These are phyloP conservation scores for Russula virescens DNA, from an alignment of 768 basidiomycete genomes.

Conservation along the genomic window DNA sequence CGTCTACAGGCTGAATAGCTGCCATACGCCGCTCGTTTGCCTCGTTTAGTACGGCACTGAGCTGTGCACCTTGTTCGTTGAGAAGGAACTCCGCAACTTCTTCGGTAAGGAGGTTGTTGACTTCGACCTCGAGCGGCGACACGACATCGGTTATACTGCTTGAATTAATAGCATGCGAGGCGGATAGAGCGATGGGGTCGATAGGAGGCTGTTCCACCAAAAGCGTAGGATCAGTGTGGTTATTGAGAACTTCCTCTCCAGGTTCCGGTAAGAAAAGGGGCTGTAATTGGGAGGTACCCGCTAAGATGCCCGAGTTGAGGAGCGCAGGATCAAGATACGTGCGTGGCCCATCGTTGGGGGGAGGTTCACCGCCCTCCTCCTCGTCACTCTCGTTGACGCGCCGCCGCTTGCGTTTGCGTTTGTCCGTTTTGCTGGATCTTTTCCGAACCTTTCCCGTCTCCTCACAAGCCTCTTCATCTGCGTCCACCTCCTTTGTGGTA, in stretches of 20 bases:
- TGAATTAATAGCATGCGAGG: conserved; percentile 15
- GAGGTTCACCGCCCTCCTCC: conserved; percentile 31
- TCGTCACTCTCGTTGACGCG: conserved; percentile 37
- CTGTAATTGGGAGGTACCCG: conserved; percentile 40
- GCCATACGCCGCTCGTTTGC: conserved; percentile 58
- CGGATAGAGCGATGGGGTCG: conserved; percentile 1
- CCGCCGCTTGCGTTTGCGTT: conserved; percentile 34
- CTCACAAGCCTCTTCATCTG: conserved; percentile 29
- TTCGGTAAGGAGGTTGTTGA: conserved; percentile 56
- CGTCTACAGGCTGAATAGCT: conserved; percentile 45
- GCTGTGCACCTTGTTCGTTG: conserved; percentile 52
- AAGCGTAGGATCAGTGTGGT: conserved; percentile 1
- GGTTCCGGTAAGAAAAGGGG: conserved; percentile 37
- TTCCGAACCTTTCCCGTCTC: conserved; percentile 28
- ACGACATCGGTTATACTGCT: conserved; percentile 9
- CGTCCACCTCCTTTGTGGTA: conserved; percentile 41
- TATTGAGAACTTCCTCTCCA: conserved; percentile 16
- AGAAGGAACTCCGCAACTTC: conserved; percentile 66
- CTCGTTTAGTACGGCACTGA: conserved; percentile 59
- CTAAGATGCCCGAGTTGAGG: conserved; percentile 62
- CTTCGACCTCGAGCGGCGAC: conserved; percentile 50
- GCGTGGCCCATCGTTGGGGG: conserved; percentile 25
- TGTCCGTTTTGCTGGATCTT: conserved; percentile 32
- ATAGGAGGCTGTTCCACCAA: conserved; percentile 9
- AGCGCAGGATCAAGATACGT: conserved; percentile 48